These are phyloP conservation scores for Leavenworthia alabamica DNA, from an alignment of 345 rosid species.

Conservation along the genomic window DNA sequence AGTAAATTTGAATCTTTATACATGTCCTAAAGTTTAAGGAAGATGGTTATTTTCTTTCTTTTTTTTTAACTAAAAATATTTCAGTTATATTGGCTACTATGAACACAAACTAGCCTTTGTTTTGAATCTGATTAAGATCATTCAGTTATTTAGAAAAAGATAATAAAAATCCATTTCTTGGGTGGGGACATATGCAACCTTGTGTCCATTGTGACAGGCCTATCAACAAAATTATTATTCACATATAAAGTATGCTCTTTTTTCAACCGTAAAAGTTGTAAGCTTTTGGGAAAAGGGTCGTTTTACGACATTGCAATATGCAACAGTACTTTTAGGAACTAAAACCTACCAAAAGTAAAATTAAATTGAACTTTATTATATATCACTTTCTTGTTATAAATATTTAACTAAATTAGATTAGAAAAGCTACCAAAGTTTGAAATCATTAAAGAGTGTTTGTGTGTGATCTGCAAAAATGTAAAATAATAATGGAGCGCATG, in stretches of 20 bases:
- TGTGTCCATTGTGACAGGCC: conserved; percentile 11
- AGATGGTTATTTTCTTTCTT: no score
- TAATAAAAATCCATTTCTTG: not conserved
- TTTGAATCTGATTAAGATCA: not conserved
- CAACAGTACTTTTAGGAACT: not conserved
- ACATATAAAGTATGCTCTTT: conserved; percentile 2
- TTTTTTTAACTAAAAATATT: not conserved
- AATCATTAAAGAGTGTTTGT: not conserved
- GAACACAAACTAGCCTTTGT: not conserved
- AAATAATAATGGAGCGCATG: conserved; percentile 21
- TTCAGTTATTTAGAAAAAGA: not conserved
- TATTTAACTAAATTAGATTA: not conserved
- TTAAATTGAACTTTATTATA: not conserved
- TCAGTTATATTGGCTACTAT: not conserved
- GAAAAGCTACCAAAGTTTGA: conserved; percentile 7
- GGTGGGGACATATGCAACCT: conserved; percentile 9
- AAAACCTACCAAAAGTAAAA: conserved; percentile 1
- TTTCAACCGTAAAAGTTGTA: conserved; percentile 21
- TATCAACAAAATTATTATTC: conserved; percentile 13
- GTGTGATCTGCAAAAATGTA: not conserved
- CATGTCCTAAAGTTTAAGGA: not conserved
- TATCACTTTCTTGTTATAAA: not conserved
- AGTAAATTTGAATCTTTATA: not conserved
- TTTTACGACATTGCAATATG: conserved; percentile 13
- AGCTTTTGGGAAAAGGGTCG: not conserved